A percentile compares a stretch with the other conserved stretches of the same genome.
Evolutionary conservation across 306 rosid species (phyloP).

Genomic region (cucumber (Cucumis sativus)): Cucumber_9930_V3 NC_026657.2:29414001-29414500

Average conservation of each 20-base stretch:
- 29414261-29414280: conserved; percentile 73
- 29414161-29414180: conserved; percentile 55
- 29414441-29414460: neutral
- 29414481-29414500: conserved; percentile 2
- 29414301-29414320: conserved; percentile 97
- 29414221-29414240: conserved; percentile 24
- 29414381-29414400: conserved; percentile 71
- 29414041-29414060: conserved; percentile 34
- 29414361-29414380: conserved; percentile 78
- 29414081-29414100: conserved; percentile 68
- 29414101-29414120: conserved; percentile 70
- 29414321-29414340: conserved; percentile 90
- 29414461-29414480: neutral
- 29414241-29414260: conserved; percentile 56
- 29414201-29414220: conserved; percentile 25
- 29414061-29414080: conserved; percentile 82
- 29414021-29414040: conserved; percentile 55
- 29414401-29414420: conserved; percentile 77
- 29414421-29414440: conserved; percentile 1
- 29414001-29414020: conserved; percentile 27
- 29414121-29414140: conserved; percentile 86
- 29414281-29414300: conserved; percentile 77
- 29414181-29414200: conserved; percentile 36
- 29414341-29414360: conserved; percentile 97
- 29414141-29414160: conserved; percentile 75